Base-by-base conservation (phyloP, 2,329 filamentous ascomycete species). In the Stemphylium vesicarium region DNA sequence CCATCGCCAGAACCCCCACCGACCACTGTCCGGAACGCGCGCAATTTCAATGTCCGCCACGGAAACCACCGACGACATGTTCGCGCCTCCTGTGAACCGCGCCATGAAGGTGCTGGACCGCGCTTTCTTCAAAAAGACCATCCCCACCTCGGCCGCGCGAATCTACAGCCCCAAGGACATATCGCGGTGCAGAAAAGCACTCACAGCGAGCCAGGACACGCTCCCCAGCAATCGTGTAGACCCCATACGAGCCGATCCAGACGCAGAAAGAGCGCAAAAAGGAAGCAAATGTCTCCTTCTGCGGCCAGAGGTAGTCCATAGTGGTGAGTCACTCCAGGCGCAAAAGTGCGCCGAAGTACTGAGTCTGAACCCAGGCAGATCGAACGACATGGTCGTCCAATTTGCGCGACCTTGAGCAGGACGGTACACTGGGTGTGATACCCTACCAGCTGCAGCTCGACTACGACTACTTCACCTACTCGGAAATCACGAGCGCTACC, bases 381-480 rank as follows among this genome's bases (percentile, higher is more conserved):
- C 83, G 84, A 40, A 84, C 85, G 37, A 96, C 91, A 18, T 96
- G 92, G 90, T 91, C 91, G 49, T 71, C 85, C 4, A 84, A 82
- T 35, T 76, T 97, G 41, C 83, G 80, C 56, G 85, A 91, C 59
- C 85, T 91, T 31, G 84, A 92, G 4, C 81, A 88, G 60, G 80
- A 82, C 46, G 84, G 89, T 24, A 85, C 91, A 38, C 77, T 97
- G 26, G 83, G 83, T 15, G 75, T 98, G 31, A 79, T 92, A 1
- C 89, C 91, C 1, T 97, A 89, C 75, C 82, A 90, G 57, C 77
- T 98, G 53, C 79, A 84, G 32, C 81, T 98, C 54, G 86, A 88
- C 64, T 99, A 99, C 77, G 84, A 89, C 65, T 88, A 93, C 76
- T 98, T 92, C 91, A 88, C 81, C 45, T 94, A 96, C 73, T 81